Base-by-base conservation (phyloP, 345 rosid genomes). In the Populus deltoides region DNA sequence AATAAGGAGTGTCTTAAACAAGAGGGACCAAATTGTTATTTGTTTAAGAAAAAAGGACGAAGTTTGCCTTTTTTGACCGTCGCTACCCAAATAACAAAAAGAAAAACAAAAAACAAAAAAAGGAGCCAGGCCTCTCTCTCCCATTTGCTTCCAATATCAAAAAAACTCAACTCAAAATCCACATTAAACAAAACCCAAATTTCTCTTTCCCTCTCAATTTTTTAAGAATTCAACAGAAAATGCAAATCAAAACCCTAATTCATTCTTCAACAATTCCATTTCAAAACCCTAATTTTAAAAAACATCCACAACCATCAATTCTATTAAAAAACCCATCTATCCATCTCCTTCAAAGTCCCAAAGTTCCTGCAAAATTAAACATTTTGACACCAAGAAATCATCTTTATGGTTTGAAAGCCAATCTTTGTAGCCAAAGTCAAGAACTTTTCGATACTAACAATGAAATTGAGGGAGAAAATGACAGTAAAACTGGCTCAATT, bases 221-320 rank as follows among this genome's bases (percentile, higher is more conserved):
- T 15, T 47, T 13, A 15, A 15, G 16, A 47, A 47, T 47, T 47
- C 51, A 47, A 47, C 51, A 47, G 51, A 83, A 67, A 71, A 86
- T 87, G 89, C 85, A 80, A 45, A 75, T 84, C 87, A 89, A 79
- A 83, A 13, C 85, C 83, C 73, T 85, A 29, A 13, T 67, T 62
- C 81, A 18, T 9, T 74, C 86, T 69, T 83, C 85, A 22, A 69
- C 67, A 35, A 13, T 77, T 63, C 81, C 76, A 59, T 72, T 70
- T 18, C 83, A 36, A 72, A 82, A 75, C 78, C 75, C 80, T 55
- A 75, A 72, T 82, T 81, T 74, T 31, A 87, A 79, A 63, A 25
- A 24, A 27, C 36, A 66, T 74, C 68, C 81, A 45, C 81, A 72
- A 38, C 75, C 83, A 59, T 75, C 81, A 31, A n/a, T 81, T 61